phyloP scores from a whole-genome alignment of 768 basidiomycete species.

The Amanita polypyramis region DNA sequence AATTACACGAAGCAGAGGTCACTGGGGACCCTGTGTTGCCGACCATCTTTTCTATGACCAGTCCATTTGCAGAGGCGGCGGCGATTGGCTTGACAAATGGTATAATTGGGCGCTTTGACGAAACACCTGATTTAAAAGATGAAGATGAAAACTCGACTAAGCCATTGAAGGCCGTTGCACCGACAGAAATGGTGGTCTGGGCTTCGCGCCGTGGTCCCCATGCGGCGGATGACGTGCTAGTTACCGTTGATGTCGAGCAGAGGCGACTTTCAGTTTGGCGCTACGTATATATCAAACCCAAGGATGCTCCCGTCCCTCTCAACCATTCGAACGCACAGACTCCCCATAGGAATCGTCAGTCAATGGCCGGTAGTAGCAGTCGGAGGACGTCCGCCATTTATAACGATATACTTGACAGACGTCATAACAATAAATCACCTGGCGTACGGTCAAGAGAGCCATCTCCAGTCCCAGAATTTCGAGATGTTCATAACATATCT shows the following conservation, averaged over 20 bases:
- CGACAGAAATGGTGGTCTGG: conserved; percentile 59
- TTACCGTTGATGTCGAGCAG: conserved; percentile 49
- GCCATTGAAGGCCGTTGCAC: conserved; percentile 44
- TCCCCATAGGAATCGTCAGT: conserved; percentile 24
- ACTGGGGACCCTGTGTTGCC: conserved; percentile 64
- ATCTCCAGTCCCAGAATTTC: conserved; percentile 23
- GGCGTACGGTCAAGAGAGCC: conserved; percentile 22
- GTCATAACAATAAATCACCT: conserved; percentile 29
- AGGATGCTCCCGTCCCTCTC: conserved; percentile 36
- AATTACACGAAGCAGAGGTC: conserved; percentile 54
- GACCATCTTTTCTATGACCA: conserved; percentile 71
- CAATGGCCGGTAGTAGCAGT: conserved; percentile 23
- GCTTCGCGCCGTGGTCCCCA: conserved; percentile 31
- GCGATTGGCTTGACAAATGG: conserved; percentile 59
- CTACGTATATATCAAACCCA: conserved; percentile 56
- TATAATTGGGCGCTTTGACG: conserved; percentile 37
- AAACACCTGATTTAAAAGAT: conserved; percentile 33
- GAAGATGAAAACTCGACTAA: conserved; percentile 42
- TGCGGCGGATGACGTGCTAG: conserved; percentile 34
- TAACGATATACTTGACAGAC: conserved; percentile 20
- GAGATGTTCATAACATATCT: conserved; percentile 32
- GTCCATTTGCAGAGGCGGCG: conserved; percentile 64
- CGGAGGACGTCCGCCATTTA: conserved; percentile 30
- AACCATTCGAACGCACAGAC: conserved; percentile 11
- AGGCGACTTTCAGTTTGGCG: conserved; percentile 58